phyloP scores from a whole-genome alignment of 164 flowering plant genomes.

The Warburgia ugandensis region DNA sequence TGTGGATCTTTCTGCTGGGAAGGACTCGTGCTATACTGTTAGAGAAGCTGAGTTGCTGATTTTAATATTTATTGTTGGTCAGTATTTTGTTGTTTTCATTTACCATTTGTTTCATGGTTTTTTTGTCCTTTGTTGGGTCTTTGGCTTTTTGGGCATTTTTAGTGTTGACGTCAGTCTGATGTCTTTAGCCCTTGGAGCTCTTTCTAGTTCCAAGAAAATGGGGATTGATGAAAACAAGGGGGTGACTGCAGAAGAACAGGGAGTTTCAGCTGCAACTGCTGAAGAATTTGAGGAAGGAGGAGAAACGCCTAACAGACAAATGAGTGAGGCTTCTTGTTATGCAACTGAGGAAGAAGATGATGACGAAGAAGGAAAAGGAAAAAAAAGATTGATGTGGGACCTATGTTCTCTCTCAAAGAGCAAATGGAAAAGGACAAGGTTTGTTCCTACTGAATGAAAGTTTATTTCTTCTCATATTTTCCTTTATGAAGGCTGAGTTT shows the following conservation, averaged over 20 bases:
- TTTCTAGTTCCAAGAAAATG: constrained; percentile 32
- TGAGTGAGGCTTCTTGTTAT: constrained; percentile 38
- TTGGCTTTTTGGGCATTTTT: background rate
- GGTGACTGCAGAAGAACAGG: constrained; percentile 6
- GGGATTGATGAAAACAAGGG: constrained; percentile 29
- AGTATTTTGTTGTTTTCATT: too few relatives aligned
- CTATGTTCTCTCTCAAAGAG: constrained; percentile 61
- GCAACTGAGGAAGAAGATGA: constrained; percentile 43
- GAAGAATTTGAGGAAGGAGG: constrained; percentile 13
- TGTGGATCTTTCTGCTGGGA: too few relatives aligned
- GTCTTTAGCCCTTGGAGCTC: constrained; percentile 30
- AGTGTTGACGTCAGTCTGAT: constrained; percentile 8
- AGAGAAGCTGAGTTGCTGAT: too few relatives aligned
- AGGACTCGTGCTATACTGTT: too few relatives aligned
- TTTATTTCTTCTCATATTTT: too few relatives aligned
- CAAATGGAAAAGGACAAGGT: constrained; percentile 84
- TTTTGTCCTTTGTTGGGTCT: background rate
- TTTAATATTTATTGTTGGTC: too few relatives aligned
- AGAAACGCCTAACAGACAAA: constrained; percentile 19
- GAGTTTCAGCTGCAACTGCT: constrained; percentile 1
- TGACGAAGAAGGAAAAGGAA: constrained; percentile 20
- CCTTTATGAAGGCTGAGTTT: too few relatives aligned
- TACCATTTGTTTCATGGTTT: background rate
- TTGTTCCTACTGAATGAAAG: too few relatives aligned
- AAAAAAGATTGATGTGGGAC: constrained; percentile 50